These are phyloP conservation scores for Halenospora varia DNA, from an alignment of 495 filamentous ascomycete species.

Conservation along the genomic window DNA sequence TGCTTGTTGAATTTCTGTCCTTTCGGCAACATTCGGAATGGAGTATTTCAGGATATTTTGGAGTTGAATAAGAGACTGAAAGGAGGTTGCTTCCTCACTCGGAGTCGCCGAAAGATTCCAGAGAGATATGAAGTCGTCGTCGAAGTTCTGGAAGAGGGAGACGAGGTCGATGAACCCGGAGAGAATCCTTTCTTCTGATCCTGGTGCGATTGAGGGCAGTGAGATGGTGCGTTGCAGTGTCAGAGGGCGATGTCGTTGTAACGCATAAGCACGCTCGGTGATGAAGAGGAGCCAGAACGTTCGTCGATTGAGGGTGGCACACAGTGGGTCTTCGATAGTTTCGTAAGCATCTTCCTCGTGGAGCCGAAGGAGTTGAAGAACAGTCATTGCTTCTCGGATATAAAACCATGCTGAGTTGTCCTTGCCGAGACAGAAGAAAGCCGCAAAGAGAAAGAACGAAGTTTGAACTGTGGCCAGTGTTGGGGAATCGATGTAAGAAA, in stretches of 20 bases:
- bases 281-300: conserved; percentile 24
- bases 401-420: conserved; percentile 20
- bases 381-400: conserved; percentile 22
- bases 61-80: conserved; percentile 4
- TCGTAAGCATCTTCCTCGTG: conserved; percentile 17
- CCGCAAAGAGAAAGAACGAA: conserved; percentile 32
- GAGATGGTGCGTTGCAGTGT: conserved; percentile 18
- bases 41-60: conserved; percentile 8
- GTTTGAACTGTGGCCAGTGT: conserved; percentile 20
- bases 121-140: conserved; percentile 12
- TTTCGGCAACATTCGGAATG: conserved; percentile 4
- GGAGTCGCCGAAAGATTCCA: conserved; percentile 10
- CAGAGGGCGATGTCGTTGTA: conserved; percentile 16
- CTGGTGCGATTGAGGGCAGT: conserved; percentile 8
- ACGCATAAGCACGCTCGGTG: conserved; percentile 21
- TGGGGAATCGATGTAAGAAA: conserved; percentile 4
- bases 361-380: conserved; percentile 14
- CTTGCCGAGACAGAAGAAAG: conserved; percentile 9
- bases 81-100: neutral
- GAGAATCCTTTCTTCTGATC: conserved; percentile 7
- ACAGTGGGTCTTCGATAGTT: neutral
- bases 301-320: conserved; percentile 5
- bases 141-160: conserved; percentile 13
- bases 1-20: conserved; percentile 44
- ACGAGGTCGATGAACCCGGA: conserved; percentile 16